A percentile compares a stretch with the other conserved stretches of the same genome.
phyloP scores from a whole-genome alignment of 192 early-diverging fungal species.

The Phycomyces blakesleeanus region DNA sequence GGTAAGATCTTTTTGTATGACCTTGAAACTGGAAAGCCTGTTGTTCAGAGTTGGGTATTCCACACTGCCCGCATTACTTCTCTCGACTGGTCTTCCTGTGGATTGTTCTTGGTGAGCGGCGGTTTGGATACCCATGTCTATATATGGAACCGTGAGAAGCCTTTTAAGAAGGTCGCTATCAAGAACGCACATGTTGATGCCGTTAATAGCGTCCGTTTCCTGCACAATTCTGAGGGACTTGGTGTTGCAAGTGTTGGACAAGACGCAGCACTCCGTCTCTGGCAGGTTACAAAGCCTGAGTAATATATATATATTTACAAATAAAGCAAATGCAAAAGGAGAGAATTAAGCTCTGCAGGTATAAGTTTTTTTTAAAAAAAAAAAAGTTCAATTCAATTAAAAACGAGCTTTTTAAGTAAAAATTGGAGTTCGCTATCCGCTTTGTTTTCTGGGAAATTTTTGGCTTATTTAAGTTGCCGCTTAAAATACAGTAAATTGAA shows the following conservation, averaged over 20 bases:
- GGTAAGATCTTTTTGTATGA: conserved; percentile 79
- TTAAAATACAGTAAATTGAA: neutral
- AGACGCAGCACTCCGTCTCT: conserved; percentile 80
- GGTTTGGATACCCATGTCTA: conserved; percentile 88
- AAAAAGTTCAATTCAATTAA: neutral
- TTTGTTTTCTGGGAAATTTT: too few relatives aligned
- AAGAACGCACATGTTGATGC: conserved; percentile 77
- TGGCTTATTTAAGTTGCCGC: too few relatives aligned
- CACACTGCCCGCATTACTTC: conserved; percentile 84
- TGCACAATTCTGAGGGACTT: conserved; percentile 45
- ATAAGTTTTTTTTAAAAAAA: neutral
- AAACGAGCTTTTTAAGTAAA: too few relatives aligned
- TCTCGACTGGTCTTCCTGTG: conserved; percentile 77
- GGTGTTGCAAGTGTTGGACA: conserved; percentile 73
- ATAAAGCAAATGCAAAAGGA: too few relatives aligned
- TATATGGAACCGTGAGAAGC: conserved; percentile 82
- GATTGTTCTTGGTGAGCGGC: conserved; percentile 69
- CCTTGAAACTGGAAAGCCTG: conserved; percentile 43
- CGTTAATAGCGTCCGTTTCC: conserved; percentile 68
- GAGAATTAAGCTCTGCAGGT: neutral
- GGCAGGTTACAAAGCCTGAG: conserved; percentile 31
- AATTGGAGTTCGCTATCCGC: too few relatives aligned
- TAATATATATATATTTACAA: too few relatives aligned
- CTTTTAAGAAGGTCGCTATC: conserved; percentile 72
- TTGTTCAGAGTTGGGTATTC: conserved; percentile 79